phyloP scores from a whole-genome alignment of 352 stramenopile genomes.

The Aphanomyces invadans region DNA sequence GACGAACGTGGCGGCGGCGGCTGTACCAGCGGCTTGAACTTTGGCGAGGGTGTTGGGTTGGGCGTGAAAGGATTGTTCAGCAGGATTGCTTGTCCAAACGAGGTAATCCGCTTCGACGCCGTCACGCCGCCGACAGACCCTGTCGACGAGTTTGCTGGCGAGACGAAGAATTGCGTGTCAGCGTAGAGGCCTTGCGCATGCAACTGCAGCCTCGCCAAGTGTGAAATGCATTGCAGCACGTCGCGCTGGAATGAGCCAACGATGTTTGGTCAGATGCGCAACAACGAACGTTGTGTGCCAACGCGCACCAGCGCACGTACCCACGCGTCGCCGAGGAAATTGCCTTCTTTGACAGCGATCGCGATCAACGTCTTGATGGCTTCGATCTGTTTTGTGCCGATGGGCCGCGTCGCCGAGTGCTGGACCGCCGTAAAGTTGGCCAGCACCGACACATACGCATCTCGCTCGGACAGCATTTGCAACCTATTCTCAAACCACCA shows the following conservation, averaged over 20 bases:
- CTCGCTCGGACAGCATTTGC: conserved; percentile 88
- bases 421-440: conserved; percentile 95
- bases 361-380: conserved; percentile 95
- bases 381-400: conserved; percentile 97
- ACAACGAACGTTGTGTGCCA: no score
- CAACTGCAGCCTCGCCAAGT: conserved; percentile 95
- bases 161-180: neutral
- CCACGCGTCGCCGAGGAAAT: conserved; percentile 97
- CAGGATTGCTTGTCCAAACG: conserved; percentile 3
- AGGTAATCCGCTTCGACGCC: neutral
- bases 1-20: neutral
- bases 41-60: neutral
- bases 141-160: neutral
- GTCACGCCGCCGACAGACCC: neutral
- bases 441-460: conserved; percentile 95
- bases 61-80: conserved; percentile 23
- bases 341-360: conserved; percentile 95
- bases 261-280: no score
- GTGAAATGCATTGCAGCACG: conserved; percentile 95
- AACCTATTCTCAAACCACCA: conserved; percentile 34
- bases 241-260: conserved; percentile 33
- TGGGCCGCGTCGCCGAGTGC: conserved; percentile 84
- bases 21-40: conserved; percentile 14
- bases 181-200: conserved; percentile 78
- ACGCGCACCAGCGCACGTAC: conserved; percentile 30